These are phyloP conservation scores for Teunomyces kruisii DNA, from an alignment of 805 yeast genomes.

Conservation along the genomic window DNA sequence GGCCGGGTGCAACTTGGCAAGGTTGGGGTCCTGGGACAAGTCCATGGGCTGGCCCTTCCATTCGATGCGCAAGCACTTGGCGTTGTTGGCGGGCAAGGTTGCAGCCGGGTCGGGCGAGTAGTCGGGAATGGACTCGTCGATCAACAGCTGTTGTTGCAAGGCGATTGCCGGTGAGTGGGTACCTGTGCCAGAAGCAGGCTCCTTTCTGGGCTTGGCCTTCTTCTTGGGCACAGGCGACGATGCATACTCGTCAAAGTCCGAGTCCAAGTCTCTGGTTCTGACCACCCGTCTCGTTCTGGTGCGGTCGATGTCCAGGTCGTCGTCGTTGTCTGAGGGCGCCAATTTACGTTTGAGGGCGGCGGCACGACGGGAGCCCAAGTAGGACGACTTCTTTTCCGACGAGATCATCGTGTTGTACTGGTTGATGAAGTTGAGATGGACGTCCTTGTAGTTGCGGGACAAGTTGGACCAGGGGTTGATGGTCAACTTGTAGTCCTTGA, in stretches of 20 bases:
- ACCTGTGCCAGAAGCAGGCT: constrained; percentile 26
- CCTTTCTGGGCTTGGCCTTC: constrained; percentile 41
- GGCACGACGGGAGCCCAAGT: neutral
- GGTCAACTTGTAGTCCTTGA: constrained; percentile 44
- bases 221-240: constrained; percentile 38
- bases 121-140: constrained; percentile 75
- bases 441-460: constrained; percentile 44
- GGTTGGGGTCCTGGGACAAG: constrained; percentile 72
- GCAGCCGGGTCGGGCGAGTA: constrained; percentile 65
- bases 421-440: constrained; percentile 52
- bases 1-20: constrained; percentile 80
- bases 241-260: constrained; percentile 17
- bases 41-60: constrained; percentile 99
- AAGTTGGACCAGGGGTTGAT: constrained; percentile 53
- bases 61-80: constrained; percentile 79
- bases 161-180: constrained; percentile 27
- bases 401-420: constrained; percentile 43
- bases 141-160: constrained; percentile 47
- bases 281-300: constrained; percentile 61
- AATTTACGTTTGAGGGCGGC: constrained; percentile 10
- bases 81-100: constrained; percentile 62
- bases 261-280: constrained; percentile 28
- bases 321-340: constrained; percentile 6
- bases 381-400: constrained; percentile 9
- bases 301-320: constrained; percentile 33